Base-by-base conservation (phyloP, 1,284 basidiomycete genomes). In the Sporisorium exsertum region DNA sequence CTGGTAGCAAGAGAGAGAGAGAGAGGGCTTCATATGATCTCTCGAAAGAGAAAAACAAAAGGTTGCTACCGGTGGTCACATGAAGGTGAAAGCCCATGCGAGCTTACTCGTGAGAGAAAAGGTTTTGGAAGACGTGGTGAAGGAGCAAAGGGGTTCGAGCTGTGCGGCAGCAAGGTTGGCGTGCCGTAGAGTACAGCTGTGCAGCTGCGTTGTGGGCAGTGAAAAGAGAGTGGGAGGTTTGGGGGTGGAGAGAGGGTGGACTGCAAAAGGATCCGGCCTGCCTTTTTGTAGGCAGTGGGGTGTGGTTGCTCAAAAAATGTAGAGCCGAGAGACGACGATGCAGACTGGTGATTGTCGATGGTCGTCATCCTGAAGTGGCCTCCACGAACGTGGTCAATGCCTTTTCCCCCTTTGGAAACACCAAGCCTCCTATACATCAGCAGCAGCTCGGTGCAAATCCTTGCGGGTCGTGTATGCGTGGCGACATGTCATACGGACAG, bases 21-120 rank as follows among this genome's bases (percentile, higher is more conserved):
- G 49, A 15, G 20, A 3, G 16, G 24, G 47, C 20, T 58, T 58
- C 57, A 58, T 58, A 58, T 58, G 57, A 42, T 42, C 57, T 50
- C 47, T 58, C 22, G 43, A 46, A 47, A 9, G 24, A n/a, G 13
- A 29, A 29, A 18, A 33, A 35, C 29, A 45, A 5, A 47, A 32
- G n/a, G n/a, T n/a, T 15, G 5, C 42, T 24, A n/a, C 26, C 12
- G 43, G 16, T 47, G n/a, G 40, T 47, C 43, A 46, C 43, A 57
- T 57, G 43, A 57, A 57, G 22, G 2, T 20, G 9, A 50, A 32
- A 32, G 27, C 29, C 29, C 5, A 50, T 8, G 49, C 49, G 49
- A 5, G n/a, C n/a, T 9, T 2, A 15, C 40, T 18, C n/a, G 40
- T 9, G 40, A 43, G 40, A 50, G 49, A 27, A 32, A 32, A 32